Evolutionary conservation across 2,329 filamentous ascomycete species (phyloP), one percentile per base, ranked within the genome.

Genomic region (Diatrype stigma): DNA sequence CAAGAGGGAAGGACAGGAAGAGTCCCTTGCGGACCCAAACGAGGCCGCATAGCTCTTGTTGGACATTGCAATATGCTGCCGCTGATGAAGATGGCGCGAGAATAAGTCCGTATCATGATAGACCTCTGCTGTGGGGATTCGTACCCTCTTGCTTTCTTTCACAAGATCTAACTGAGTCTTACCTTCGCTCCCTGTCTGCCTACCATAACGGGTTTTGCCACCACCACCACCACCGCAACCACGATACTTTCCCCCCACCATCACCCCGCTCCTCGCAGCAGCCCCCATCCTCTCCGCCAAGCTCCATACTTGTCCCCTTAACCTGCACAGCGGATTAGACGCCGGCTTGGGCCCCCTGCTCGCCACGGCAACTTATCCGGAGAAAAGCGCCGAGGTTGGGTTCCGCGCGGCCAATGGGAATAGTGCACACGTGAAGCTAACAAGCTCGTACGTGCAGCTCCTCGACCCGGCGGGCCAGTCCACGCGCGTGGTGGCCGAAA

Each of bases 391-490:
- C 4, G 21, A 44, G 17, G 50, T 52, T 3, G 19, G 46, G 19
- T 45, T 53, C 30, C 19, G 17, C 11, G 17, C 17, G 6, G 26
- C 26, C 26, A 10, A 10, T 10, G 26, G 26, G 6, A 10, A 10
- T 30, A 30, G 26, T 22, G 11, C 17, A 8, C 30, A 37, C 40
- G 37, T 26, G 23, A 45, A 40, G 45, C 44, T 50, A 6, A 38
- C 35, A 17, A 47, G 50, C 40, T 47, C 51, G 16, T 50, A 48
- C 45, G 51, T 42, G 45, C 45, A 45, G 17, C 12, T 37, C 21
- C 12, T 37, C 34, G 47, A 42, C 30, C 16, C 45, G 28, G 2
- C 26, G 45, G 51, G 47, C n/a, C 45, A 38, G 10, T 5, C 26
- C 34, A 47, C 51, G 44, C 21, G 21, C 45, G 45, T 42, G 21